phyloP scores from a whole-genome alignment of 345 rosid genomes.

The Barbarea vulgaris region DNA sequence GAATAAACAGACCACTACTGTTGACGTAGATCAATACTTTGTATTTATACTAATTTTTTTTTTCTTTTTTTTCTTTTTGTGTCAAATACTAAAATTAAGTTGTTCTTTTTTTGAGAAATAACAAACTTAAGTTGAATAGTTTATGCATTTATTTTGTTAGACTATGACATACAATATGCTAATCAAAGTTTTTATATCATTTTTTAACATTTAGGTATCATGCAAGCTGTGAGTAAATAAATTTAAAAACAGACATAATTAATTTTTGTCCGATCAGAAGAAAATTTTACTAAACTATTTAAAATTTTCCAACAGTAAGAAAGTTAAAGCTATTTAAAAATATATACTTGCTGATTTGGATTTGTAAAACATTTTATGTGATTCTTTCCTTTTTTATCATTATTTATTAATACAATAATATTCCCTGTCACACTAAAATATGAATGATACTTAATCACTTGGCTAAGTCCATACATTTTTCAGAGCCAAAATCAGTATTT shows the following conservation, averaged over 20 bases:
- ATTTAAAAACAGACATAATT: not conserved
- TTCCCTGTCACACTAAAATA: not conserved
- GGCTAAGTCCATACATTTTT: too few species aligned
- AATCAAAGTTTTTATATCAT: not conserved
- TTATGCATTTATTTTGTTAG: not conserved
- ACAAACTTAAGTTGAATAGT: not conserved
- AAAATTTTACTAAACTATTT: too few species aligned
- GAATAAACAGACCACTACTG: slow-evolving; percentile 16
- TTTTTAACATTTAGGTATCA: not conserved
- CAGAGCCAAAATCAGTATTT: too few species aligned
- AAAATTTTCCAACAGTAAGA: too few species aligned
- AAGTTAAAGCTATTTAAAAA: too few species aligned
- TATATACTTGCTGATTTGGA: too few species aligned
- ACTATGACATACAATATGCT: not conserved
- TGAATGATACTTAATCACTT: too few species aligned
- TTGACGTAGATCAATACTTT: slow-evolving; percentile 22
- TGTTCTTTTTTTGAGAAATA: not conserved
- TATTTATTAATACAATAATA: too few species aligned
- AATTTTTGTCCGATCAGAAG: not conserved
- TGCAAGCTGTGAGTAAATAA: not conserved
- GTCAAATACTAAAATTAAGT: not conserved
- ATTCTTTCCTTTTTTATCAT: too few species aligned
- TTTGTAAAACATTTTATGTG: not conserved
- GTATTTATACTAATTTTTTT: not conserved
- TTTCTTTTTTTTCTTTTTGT: not conserved